Base-by-base conservation (phyloP, 176 grass and related monocot species). In the Phoenix dactylifera region DNA sequence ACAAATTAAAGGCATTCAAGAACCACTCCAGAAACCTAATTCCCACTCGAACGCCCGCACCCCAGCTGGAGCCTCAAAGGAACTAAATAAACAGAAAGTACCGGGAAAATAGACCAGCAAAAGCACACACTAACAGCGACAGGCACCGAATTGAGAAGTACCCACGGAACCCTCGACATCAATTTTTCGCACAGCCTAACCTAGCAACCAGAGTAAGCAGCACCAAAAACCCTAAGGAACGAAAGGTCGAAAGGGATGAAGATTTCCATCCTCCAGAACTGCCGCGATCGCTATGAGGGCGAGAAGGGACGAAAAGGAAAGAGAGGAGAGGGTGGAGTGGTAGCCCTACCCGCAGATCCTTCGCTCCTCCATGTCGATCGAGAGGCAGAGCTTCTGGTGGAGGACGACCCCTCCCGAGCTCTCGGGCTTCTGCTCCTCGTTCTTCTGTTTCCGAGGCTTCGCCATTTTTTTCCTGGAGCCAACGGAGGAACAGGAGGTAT, bases 321-420 rank as follows among this genome's bases (percentile, higher is more conserved):
- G 15, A 28, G 48, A 14, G 17, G 35, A 44, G 35, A 14, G 3
- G 16, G 29, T 25, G 32, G 60, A 54, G 69, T 30, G 28, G 28
- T 30, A 52, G 60, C 52, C 87, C 85, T 85, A 97, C 93, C 93
- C 93, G 63, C 85, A 85, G 60, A 97, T 77, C 76, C 74, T 80
- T 73, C 70, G 79, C 39, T 76, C 85, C 48, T 88, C 87, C 84
- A 91, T 82, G 68, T 97, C 87, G 83, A 97, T 69, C 65, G 93
- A 97, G 78, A 97, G 75, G 81, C 87, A 97, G 2, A 97, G 73
- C 70, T 97, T 97, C 78, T 97, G 93, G 81, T 97, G 93, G 39
- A 83, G 80, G 68, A 91, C 87, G 55, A 86, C 77, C 59, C 64
- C 76, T 64, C 83, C 89, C n/a, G 72, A 76, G 39, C 55, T 70